Base-by-base conservation (phyloP, 139 green algal species). In the Picochlorum sp. region DNA sequence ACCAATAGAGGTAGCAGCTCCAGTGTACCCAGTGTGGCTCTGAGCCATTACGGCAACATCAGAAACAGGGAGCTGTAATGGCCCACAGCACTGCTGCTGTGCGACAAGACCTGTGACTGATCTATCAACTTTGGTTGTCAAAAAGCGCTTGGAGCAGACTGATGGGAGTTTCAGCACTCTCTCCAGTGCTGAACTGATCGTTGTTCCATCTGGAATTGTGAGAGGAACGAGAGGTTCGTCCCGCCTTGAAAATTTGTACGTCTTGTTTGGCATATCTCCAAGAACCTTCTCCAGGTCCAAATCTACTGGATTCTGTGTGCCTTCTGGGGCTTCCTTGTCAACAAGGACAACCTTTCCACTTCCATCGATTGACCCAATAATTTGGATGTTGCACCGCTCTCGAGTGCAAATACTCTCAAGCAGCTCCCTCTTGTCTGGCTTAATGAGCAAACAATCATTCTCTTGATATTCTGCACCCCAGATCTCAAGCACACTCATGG, bases 381-480 rank as follows among this genome's bases (percentile, higher is more conserved):
- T 88, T 83, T 94, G 86, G 82, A 96, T 91, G 71, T 82, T 68
- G 80, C 84, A 92, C 28, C 92, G 75, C 84, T 99, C 94, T 10
- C 94, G 81, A 69, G 76, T 79, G 69, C 90, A 97, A 45, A 99
- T 86, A 24, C 71, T 70, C 71, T 94, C 73, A 72, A 99, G 68
- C 24, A 90, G 50, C 0, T 50, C 66, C 13, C 87, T 73, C 26
- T 72, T 72, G 63, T 96, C 86, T 0, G 86, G 80, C 54, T 75
- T 82, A 67, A 98, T 92, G 13, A 97, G 83, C 81, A 97, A 75
- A 66, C 71, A 86, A 81, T 96, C 89, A 66, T 98, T 97, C 81
- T 98, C 94, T 83, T 99, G 94, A 79, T 99, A 99, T 85, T 99
- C 94, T 3, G 94, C 94, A 23, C 94, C 94, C 94, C 94, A 99